phyloP scores from a whole-genome alignment of 2,329 filamentous ascomycete species.

The Talaromyces funiculosus region DNA sequence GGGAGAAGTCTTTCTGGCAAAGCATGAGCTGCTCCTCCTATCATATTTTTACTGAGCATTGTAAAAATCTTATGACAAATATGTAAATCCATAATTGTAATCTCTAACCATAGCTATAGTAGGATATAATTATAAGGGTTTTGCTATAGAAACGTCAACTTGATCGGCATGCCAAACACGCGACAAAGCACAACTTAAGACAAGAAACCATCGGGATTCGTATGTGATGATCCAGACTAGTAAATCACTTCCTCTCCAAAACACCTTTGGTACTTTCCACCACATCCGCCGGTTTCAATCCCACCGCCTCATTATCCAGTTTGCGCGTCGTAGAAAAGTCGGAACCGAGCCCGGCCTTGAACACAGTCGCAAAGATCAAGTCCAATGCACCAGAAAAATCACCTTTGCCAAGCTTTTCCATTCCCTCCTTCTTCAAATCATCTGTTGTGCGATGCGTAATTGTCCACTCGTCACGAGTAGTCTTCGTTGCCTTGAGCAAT shows the following conservation, averaged over 20 bases:
- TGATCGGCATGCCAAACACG: neutral
- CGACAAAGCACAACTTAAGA: neutral
- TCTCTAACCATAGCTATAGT: neutral
- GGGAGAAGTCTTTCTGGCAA: no score
- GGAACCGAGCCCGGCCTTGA: conserved; percentile 2
- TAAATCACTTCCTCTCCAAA: neutral
- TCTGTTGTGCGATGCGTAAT: conserved; percentile 5
- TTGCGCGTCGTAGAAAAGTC: conserved; percentile 3
- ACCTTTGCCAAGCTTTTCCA: neutral
- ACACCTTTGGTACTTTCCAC: neutral
- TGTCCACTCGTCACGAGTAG: conserved; percentile 1
- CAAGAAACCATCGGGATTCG: neutral
- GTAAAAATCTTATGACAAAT: neutral
- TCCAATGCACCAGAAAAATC: conserved; percentile 5
- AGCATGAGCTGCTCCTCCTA: no score
- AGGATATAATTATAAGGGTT: neutral
- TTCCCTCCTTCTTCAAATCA: neutral
- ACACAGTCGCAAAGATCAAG: conserved; percentile 7
- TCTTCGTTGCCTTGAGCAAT: conserved; percentile 4
- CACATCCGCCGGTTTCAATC: neutral
- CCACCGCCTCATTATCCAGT: conserved; percentile 3
- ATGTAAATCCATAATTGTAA: neutral
- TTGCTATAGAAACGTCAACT: neutral
- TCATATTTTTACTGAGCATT: neutral
- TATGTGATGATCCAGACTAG: neutral